Evolutionary conservation across 2,329 filamentous ascomycete species (phyloP), one percentile per base, ranked within the genome.

Genomic region (Fonsecaea erecta): DNA sequence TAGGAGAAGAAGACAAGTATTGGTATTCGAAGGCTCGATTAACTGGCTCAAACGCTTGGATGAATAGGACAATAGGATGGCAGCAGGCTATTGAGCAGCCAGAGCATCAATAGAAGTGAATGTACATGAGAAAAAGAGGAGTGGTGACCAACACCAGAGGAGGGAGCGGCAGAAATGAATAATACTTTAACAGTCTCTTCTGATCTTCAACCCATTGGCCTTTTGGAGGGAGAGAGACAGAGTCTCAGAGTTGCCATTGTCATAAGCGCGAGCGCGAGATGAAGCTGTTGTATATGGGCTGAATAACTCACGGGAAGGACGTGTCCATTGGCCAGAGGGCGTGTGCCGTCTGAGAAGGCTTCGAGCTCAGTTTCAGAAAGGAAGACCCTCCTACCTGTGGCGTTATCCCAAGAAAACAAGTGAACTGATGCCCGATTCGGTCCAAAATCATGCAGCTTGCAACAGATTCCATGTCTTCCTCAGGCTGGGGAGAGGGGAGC

Each of bases 201-300:
- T n/a, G n/a, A 35, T n/a, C 37, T 52, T 37, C 18, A 5, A 32
- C 51, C 24, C 24, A 53, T 26, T 48, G 43, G 24, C 12, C 43
- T 48, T 12, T n/a, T n/a, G n/a, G n/a, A n/a, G n/a, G 16, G n/a
- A 4, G 43, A 48, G 43, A 48, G 14, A 12, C 9, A 24, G 12
- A 16, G 57, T 54, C 48, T 64, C 53, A 56, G 48, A 60, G 53
- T 62, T 48, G 43, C 55, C 28, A 34, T 37, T 5, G 30, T 60
- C 21, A 46, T 64, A 69, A 65, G 62, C 67, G 67, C 67, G 64
- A 56, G 51, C 59, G 60, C 51, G 59, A 60, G 63, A 53, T 69
- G 59, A 69, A 58, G 62, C 67, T 69, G 67, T 69, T 63, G 67
- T 67, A 67, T 43, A 62, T 57, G 18, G 46, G 18, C 55, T 52